Conservation (phyloP, 306 rosid genomes). For the Quercus gilva region DNA sequence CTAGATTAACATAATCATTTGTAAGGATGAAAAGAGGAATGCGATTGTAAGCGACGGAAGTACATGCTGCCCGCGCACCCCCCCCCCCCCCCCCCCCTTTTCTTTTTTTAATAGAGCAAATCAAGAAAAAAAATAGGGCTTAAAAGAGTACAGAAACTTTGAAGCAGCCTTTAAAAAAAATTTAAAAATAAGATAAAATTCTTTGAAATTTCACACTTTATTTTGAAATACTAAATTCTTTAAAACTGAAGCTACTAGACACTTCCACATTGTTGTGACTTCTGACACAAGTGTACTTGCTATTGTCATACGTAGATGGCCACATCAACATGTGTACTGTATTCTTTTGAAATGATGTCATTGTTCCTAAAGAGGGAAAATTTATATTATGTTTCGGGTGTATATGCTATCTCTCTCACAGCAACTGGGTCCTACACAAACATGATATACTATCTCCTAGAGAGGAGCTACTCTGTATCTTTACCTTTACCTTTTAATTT, state of each 20-base stretch:
- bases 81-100: too few relatives aligned
- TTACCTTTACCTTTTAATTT: conserved; percentile 2
- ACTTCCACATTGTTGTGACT: background rate
- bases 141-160: background rate
- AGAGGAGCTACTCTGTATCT: background rate
- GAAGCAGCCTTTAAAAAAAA: background rate
- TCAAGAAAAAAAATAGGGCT: background rate
- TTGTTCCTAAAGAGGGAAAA: conserved; percentile 4
- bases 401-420: too few relatives aligned
- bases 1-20: background rate
- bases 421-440: too few relatives aligned
- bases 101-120: background rate
- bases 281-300: background rate
- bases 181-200: too few relatives aligned
- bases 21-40: background rate
- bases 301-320: background rate
- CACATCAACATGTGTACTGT: background rate
- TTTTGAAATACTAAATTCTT: background rate
- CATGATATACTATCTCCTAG: too few relatives aligned
- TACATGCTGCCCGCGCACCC: background rate
- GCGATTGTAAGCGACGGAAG: background rate
- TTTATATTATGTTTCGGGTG: too few relatives aligned
- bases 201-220: background rate
- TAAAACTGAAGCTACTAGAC: background rate
- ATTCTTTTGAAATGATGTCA: background rate